A percentile compares a stretch with the other conserved stretches of the same genome.
These are phyloP conservation scores for Podila clonocystis DNA, from an alignment of 192 early-diverging fungal species.

Conservation along the genomic window DNA sequence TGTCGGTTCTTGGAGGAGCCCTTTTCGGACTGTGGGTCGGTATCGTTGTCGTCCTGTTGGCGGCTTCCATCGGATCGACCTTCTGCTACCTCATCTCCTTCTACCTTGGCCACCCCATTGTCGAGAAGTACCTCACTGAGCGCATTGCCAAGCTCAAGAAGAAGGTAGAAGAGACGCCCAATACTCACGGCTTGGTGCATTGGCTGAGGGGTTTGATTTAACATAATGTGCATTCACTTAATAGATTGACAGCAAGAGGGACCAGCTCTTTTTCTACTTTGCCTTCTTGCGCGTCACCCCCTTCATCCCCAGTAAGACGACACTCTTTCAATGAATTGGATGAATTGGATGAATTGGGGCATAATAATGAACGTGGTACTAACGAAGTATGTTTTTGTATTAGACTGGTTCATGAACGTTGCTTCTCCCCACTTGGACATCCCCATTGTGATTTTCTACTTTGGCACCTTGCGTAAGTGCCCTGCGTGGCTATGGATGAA, in stretches of 20 bases:
- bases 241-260: conserved; percentile 43
- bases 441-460: conserved; percentile 35
- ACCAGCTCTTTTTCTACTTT: conserved; percentile 49
- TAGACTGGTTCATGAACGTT: conserved; percentile 59
- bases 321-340: background rate
- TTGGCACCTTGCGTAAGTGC: conserved; percentile 36
- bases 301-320: conserved; percentile 38
- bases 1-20: conserved; percentile 64
- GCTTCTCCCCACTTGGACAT: conserved; percentile 56
- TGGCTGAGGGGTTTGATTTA: background rate
- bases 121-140: conserved; percentile 55
- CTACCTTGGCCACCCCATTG: conserved; percentile 56
- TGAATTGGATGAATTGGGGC: no score
- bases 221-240: background rate
- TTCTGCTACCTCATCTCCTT: conserved; percentile 63
- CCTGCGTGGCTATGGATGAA: background rate
- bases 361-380: background rate
- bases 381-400: conserved; percentile 7
- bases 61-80: conserved; percentile 58
- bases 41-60: conserved; percentile 52
- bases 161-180: conserved; percentile 45
- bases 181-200: background rate
- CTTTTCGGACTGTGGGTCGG: conserved; percentile 65
- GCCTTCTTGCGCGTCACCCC: conserved; percentile 48
- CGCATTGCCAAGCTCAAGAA: conserved; percentile 59